Conservation (phyloP, 352 stramenopile species). For the Aphanomyces stellatus region DNA sequence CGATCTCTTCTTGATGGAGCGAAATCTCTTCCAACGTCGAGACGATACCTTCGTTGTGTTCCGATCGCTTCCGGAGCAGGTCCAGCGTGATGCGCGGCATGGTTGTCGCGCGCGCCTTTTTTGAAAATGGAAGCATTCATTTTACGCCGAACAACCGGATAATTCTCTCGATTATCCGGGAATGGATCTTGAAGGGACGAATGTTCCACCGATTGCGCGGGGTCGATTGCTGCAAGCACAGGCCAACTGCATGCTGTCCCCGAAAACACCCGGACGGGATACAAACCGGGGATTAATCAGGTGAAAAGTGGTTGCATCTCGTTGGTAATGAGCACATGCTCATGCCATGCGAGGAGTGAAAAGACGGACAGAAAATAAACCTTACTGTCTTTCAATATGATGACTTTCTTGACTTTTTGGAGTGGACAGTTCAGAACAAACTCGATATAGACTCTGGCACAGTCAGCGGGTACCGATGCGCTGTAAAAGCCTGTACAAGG, state of each 20-base stretch:
- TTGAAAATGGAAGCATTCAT: neutral
- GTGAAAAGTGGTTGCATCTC: neutral
- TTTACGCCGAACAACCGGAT: neutral
- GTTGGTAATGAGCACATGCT: neutral
- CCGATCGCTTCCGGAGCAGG: slow-evolving; percentile 80
- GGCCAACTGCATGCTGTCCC: too few relatives aligned
- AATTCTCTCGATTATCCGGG: neutral
- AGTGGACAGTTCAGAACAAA: neutral
- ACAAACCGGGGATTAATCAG: neutral
- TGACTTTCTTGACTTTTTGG: neutral
- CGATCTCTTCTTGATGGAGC: slow-evolving; percentile 89
- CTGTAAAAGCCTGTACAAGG: neutral
- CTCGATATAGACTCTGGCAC: neutral
- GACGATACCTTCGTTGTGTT: slow-evolving; percentile 92
- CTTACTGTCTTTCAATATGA: neutral
- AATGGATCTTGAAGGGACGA: too few relatives aligned
- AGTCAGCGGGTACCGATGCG: neutral
- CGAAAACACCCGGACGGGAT: too few relatives aligned
- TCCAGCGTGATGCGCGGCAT: slow-evolving; percentile 75
- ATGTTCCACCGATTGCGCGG: too few relatives aligned
- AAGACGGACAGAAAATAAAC: neutral
- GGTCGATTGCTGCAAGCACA: too few relatives aligned
- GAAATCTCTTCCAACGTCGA: slow-evolving; percentile 91
- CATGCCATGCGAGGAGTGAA: neutral
- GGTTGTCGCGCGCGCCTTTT: neutral